Evolutionary conservation across 257 asterid species (phyloP).

Genomic region (Avicennia marina): DNA sequence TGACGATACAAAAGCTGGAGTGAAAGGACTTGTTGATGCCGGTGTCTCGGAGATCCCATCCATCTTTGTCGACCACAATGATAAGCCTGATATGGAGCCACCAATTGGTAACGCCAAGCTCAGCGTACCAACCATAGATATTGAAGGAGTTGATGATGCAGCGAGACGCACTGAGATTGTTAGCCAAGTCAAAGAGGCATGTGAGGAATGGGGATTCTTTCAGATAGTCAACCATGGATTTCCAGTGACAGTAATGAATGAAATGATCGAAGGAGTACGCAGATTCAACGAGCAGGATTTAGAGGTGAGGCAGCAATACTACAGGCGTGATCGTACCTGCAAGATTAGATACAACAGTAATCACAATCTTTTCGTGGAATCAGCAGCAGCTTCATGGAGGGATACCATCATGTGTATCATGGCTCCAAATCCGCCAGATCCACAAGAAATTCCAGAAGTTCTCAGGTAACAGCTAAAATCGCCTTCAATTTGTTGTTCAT

Average conservation of each 20-base stretch:
- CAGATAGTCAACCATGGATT: slow-evolving; percentile 22
- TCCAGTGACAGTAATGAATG: background rate
- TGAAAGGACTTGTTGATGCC: slow-evolving; percentile 19
- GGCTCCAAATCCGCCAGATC: slow-evolving; percentile 21
- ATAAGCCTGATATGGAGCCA: background rate
- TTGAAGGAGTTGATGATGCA: background rate
- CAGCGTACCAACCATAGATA: slow-evolving; percentile 9
- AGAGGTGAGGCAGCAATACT: slow-evolving; percentile 16
- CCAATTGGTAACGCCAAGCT: background rate
- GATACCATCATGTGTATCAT: slow-evolving; percentile 9
- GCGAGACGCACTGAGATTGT: background rate
- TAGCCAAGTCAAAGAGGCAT: slow-evolving; percentile 5
- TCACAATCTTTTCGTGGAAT: slow-evolving; percentile 10
- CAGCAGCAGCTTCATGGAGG: slow-evolving; percentile 18
- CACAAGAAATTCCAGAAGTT: slow-evolving; percentile 15
- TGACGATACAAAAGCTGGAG: slow-evolving; percentile 18
- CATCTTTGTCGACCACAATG: slow-evolving; percentile 10
- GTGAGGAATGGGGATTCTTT: slow-evolving; percentile 19
- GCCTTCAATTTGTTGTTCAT: too few relatives aligned
- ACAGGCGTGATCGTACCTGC: background rate
- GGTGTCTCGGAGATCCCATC: slow-evolving; percentile 16
- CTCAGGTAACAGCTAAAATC: slow-evolving; percentile 13
- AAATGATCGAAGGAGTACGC: slow-evolving; percentile 7
- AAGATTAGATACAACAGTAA: slow-evolving; percentile 3
- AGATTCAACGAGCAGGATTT: slow-evolving; percentile 14